A percentile compares a stretch with the other conserved stretches of the same genome.
Conservation (phyloP, 441 rosid genomes). For the Adansonia rubrostipa region DNA sequence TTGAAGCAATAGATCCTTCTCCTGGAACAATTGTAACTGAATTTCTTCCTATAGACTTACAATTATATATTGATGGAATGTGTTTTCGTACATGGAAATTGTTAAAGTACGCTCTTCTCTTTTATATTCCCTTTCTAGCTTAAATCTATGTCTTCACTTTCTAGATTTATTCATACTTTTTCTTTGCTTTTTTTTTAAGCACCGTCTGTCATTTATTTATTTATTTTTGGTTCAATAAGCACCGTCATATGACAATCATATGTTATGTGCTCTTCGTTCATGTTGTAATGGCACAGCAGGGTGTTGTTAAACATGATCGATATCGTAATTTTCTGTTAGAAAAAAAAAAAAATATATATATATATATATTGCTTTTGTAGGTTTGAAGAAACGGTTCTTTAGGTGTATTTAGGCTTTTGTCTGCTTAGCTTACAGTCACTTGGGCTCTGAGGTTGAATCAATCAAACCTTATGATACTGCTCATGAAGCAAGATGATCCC, state of each 20-base stretch:
- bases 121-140: neutral
- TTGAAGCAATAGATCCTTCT: conserved; percentile 5
- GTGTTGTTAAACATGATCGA: conserved; percentile 5
- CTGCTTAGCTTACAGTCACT: neutral
- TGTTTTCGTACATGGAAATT: neutral
- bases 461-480: conserved; percentile 9
- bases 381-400: neutral
- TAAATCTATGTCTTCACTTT: neutral
- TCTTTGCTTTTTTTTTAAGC: neutral
- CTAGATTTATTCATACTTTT: neutral
- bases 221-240: neutral
- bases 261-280: neutral
- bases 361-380: neutral
- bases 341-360: too few species aligned
- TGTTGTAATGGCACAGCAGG: neutral
- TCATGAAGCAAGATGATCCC: neutral
- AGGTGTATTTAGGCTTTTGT: neutral
- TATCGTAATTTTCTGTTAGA: neutral
- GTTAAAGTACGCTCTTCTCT: neutral
- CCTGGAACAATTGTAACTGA: neutral
- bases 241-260: neutral
- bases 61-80: neutral
- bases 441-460: neutral
- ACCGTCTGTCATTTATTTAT: neutral
- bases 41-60: neutral